Evolutionary conservation across 2,329 filamentous ascomycete genomes (phyloP).

Genomic region (Zasmidium citrigriseum): DNA sequence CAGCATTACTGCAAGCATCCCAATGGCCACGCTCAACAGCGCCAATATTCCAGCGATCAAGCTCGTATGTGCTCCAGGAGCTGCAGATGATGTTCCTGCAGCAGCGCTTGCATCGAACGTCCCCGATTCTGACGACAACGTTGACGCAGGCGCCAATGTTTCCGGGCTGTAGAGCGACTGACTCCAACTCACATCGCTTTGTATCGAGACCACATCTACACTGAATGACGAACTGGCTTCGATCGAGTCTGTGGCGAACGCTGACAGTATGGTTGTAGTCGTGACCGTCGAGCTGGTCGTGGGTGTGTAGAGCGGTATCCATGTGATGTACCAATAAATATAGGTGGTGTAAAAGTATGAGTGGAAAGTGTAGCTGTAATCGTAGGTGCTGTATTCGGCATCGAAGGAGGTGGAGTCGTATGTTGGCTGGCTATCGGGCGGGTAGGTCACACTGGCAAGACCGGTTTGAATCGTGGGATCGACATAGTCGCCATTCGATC

Average conservation of each 20-base stretch:
- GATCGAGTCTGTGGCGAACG: background rate
- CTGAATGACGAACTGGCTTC: background rate
- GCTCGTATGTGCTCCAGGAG: background rate
- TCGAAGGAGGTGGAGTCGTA: background rate
- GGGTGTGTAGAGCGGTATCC: background rate
- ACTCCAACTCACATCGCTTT: background rate
- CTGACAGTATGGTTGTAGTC: background rate
- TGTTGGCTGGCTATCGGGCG: background rate
- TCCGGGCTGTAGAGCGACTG: background rate
- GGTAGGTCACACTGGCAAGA: background rate
- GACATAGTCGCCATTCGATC: background rate
- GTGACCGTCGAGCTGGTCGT: background rate
- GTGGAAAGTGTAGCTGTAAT: background rate
- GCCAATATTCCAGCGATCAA: background rate
- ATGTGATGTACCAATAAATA: background rate
- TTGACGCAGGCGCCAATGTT: background rate
- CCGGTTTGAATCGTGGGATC: background rate
- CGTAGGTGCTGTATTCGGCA: background rate
- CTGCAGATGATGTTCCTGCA: background rate
- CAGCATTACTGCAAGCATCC: background rate
- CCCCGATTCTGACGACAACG: background rate
- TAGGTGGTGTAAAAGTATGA: background rate
- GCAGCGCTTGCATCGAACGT: background rate
- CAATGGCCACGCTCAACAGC: background rate
- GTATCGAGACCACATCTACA: background rate